Evolutionary conservation across 805 yeast species (phyloP).

Genomic region (Wickerhamomyces bovis): DNA sequence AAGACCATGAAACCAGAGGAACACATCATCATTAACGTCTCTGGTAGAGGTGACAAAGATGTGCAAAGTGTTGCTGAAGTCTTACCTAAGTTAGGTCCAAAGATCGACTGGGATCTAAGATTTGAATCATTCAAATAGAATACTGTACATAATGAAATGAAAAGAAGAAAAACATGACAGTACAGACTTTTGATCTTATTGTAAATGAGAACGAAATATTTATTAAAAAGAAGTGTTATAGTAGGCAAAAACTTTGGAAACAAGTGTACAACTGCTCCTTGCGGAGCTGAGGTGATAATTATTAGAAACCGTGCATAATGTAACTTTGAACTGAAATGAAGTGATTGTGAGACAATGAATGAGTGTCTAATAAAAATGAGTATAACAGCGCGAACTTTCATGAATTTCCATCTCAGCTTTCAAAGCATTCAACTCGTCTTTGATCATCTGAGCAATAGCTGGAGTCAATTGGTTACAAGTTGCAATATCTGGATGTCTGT

Average conservation of each 20-base stretch:
- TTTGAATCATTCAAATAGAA: conserved; percentile 43
- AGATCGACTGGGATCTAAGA: conserved; percentile 94
- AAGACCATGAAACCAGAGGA: conserved; percentile 73
- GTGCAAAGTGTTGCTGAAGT: conserved; percentile 96
- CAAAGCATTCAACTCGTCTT: conserved; percentile 74
- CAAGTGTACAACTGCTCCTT: background rate
- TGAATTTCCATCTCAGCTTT: conserved; percentile 83
- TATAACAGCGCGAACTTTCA: conserved; percentile 67
- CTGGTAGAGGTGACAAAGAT: conserved; percentile 99
- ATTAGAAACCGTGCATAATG: background rate
- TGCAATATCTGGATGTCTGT: conserved; percentile 87
- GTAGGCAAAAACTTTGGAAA: too few relatives aligned
- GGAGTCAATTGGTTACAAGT: conserved; percentile 93
- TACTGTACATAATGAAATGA: background rate
- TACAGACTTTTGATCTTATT: background rate
- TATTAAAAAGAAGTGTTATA: background rate
- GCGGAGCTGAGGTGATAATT: background rate
- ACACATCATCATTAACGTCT: conserved; percentile 79
- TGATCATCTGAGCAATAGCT: conserved; percentile 74
- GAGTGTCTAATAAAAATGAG: conserved; percentile 64
- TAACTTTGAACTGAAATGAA: background rate
- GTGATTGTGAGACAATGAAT: background rate
- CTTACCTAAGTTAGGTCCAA: conserved; percentile 82
- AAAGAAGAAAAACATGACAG: background rate
- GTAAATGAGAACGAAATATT: background rate